Evolutionary conservation across 2,329 filamentous ascomycete genomes (phyloP).

Genomic region (Paramyrothecium roridum): DNA sequence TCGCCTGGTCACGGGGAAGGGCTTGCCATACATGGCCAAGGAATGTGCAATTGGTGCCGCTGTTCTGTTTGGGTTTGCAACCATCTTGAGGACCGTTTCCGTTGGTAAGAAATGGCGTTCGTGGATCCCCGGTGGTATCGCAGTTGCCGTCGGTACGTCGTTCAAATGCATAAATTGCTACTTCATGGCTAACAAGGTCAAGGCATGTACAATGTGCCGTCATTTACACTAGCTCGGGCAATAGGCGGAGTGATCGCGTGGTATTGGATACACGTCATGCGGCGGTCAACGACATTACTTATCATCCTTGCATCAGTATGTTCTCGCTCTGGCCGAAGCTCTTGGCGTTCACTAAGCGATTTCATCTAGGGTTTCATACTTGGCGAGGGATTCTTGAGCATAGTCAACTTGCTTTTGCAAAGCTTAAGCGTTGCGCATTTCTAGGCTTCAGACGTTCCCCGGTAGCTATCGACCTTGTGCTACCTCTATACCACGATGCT

Average conservation of each 20-base stretch:
- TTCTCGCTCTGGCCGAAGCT: slow-evolving; percentile 8
- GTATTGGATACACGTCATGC: slow-evolving; percentile 65
- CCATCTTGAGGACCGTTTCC: slow-evolving; percentile 63
- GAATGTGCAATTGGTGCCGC: slow-evolving; percentile 78
- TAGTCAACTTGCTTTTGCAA: slow-evolving; percentile 82
- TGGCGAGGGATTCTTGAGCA: slow-evolving; percentile 88
- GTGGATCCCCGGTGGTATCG: slow-evolving; percentile 87
- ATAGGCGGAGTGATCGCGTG: slow-evolving; percentile 72
- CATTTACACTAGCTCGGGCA: slow-evolving; percentile 86
- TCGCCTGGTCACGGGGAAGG: slow-evolving; percentile 84
- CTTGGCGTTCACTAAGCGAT: slow-evolving; percentile 9
- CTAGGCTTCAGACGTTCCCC: slow-evolving; percentile 27
- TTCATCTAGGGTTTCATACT: slow-evolving; percentile 72
- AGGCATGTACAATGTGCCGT: slow-evolving; percentile 98
- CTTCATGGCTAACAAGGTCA: neutral
- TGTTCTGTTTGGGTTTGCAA: slow-evolving; percentile 68
- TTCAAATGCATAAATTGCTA: neutral
- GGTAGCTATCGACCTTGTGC: too few species aligned
- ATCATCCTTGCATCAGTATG: slow-evolving; percentile 78
- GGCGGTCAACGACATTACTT: slow-evolving; percentile 66
- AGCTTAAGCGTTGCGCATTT: slow-evolving; percentile 74
- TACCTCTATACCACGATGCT: too few species aligned
- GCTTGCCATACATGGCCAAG: slow-evolving; percentile 77
- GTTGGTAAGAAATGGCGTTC: slow-evolving; percentile 62
- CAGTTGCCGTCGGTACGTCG: slow-evolving; percentile 77